Base-by-base conservation (phyloP, 768 basidiomycete species). In the Phanerochaete carnosa region DNA sequence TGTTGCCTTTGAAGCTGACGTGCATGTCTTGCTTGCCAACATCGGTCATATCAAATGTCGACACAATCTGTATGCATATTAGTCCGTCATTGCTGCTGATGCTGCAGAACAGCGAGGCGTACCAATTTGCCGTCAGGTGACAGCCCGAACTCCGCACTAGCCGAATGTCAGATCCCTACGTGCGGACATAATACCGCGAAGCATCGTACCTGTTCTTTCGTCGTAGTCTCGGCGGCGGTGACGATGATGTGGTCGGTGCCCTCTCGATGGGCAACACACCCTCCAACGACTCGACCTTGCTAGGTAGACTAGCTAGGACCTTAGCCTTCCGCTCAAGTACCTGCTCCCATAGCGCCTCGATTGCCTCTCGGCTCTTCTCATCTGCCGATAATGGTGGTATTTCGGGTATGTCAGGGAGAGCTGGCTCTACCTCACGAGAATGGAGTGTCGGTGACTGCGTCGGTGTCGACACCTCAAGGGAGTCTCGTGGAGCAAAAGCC, bases 1-100 rank as follows among this genome's bases (percentile, higher is more conserved):
- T 75, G 64, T 81, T 74, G 56, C 80, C 79, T 56, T 88, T 87
- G 65, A 83, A 91, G 68, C 84, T 89, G 67, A 92, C 85, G 64
- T 91, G 89, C 58, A 90, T 82, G 62, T 91, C 84, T 60, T 89
- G 81, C 70, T 90, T 91, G 67, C 78, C 79, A 45, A 91, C 82
- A 29, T 88, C 86, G 2, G 80, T 80, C 66, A 92, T 75, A 61
- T 90, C 87, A 69, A 90, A 89, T 53, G 82, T 88, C 25, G 86
- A 87, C 25, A 85, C 85, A 50, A 88, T 81, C 68, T 86, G 45
- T 33, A 39, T 30, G 52, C 28, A 29, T 63, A 8, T 43, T 30
- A 59, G 28, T 58, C 33, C 69, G 26, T 19, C 32, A 49, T 5
- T 7, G 16, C 47, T 15, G 23, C 22, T 16, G 7, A n/a, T 33